Evolutionary conservation across 352 stramenopile species (phyloP).

Genomic region (Globisporangium sylvaticum): DNA sequence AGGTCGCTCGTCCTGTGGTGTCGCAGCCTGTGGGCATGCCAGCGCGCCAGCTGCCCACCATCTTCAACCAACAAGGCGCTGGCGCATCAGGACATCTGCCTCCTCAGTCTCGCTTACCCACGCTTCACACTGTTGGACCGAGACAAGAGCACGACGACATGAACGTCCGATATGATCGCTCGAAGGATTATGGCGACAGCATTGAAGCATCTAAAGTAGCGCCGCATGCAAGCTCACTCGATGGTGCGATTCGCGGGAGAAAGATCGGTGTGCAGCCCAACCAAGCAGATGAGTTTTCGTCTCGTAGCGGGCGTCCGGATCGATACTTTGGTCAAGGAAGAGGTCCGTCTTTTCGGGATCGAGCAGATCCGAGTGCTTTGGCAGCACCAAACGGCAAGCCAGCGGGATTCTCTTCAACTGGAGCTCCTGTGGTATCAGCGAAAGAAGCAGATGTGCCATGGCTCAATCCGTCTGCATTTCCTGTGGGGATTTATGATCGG

Average conservation of each 20-base stretch:
- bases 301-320: not conserved
- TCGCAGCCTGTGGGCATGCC: not conserved
- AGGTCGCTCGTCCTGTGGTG: not conserved
- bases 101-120: slow-evolving; percentile 11
- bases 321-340: not conserved
- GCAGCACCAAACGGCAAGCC: slow-evolving; percentile 3
- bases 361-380: not conserved
- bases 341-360: not conserved
- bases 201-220: not conserved
- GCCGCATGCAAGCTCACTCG: not conserved
- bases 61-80: slow-evolving; percentile 6
- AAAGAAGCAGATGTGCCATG: slow-evolving; percentile 44
- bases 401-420: not conserved
- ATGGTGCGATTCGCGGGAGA: slow-evolving; percentile 1
- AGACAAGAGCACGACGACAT: slow-evolving; percentile 9
- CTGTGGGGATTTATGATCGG: slow-evolving; percentile 42
- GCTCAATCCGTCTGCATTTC: slow-evolving; percentile 48
- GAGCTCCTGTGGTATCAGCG: not conserved
- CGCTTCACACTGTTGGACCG: slow-evolving; percentile 7
- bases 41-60: not conserved
- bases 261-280: not conserved
- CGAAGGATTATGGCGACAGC: slow-evolving; percentile 3
- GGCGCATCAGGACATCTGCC: not conserved
- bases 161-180: not conserved
- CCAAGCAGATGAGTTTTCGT: not conserved